These are phyloP conservation scores for Penicillium paradoxum DNA, from an alignment of 495 filamentous ascomycete genomes.

Conservation along the genomic window DNA sequence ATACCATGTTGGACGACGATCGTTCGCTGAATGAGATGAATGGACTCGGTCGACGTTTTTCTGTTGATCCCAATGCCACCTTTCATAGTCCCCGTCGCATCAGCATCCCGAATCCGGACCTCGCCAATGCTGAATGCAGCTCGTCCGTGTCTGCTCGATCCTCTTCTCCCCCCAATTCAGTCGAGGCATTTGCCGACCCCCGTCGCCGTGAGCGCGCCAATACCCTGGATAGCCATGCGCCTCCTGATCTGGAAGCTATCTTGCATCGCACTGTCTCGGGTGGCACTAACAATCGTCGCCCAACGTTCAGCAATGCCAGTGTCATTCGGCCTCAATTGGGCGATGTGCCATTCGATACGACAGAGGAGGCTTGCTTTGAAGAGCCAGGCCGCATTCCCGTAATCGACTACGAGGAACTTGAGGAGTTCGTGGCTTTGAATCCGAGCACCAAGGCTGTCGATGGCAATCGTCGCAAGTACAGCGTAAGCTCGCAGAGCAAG, in stretches of 20 bases:
- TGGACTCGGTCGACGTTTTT: slow-evolving; percentile 35
- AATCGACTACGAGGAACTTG: slow-evolving; percentile 86
- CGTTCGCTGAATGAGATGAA: slow-evolving; percentile 41
- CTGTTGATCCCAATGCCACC: slow-evolving; percentile 35
- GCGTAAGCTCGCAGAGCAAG: slow-evolving; percentile 47
- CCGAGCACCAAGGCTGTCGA: slow-evolving; percentile 34
- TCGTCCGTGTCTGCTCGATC: slow-evolving; percentile 63
- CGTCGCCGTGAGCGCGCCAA: slow-evolving; percentile 62
- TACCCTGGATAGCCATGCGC: slow-evolving; percentile 55
- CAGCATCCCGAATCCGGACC: slow-evolving; percentile 42
- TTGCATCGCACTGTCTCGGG: slow-evolving; percentile 70
- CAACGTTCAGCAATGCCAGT: slow-evolving; percentile 58
- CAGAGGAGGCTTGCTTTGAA: slow-evolving; percentile 85
- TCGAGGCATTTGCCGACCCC: slow-evolving; percentile 88
- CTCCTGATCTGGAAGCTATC: slow-evolving; percentile 54
- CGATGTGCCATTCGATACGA: slow-evolving; percentile 41
- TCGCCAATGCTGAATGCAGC: slow-evolving; percentile 38
- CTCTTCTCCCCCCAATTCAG: slow-evolving; percentile 88
- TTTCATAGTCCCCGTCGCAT: slow-evolving; percentile 35
- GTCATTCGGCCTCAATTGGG: slow-evolving; percentile 42
- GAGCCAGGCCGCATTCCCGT: slow-evolving; percentile 51
- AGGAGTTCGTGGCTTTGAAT: slow-evolving; percentile 73
- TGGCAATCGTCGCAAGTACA: slow-evolving; percentile 42
- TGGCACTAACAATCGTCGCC: slow-evolving; percentile 55
- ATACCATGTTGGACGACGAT: slow-evolving; percentile 81